A percentile compares a stretch with the other conserved stretches of the same genome.
Evolutionary conservation across 768 basidiomycete species (phyloP).

Genomic region (Dendrothele bispora): DNA sequence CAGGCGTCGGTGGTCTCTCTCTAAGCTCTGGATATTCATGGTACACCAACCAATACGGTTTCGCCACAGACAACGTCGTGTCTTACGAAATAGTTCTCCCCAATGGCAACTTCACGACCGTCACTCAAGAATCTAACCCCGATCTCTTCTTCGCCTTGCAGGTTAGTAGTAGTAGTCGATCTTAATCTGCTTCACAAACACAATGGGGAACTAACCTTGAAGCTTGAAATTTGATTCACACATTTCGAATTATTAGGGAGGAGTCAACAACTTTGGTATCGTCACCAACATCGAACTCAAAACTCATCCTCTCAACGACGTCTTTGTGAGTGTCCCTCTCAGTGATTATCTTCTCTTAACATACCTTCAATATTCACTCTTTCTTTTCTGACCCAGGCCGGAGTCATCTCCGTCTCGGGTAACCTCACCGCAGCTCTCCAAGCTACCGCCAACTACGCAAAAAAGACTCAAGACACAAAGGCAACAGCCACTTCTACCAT

Average conservation of each 20-base stretch:
- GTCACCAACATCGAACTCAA: slow-evolving; percentile 58
- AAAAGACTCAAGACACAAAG: slow-evolving; percentile 18
- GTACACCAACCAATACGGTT: slow-evolving; percentile 41
- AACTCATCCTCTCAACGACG: slow-evolving; percentile 50
- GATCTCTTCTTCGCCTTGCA: slow-evolving; percentile 44
- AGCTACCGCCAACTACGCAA: slow-evolving; percentile 40
- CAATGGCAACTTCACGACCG: slow-evolving; percentile 32
- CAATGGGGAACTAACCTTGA: no score
- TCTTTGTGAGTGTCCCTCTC: slow-evolving; percentile 49
- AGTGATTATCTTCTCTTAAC: neutral
- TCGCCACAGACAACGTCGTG: slow-evolving; percentile 37
- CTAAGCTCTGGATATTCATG: slow-evolving; percentile 29
- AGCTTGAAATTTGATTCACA: no score
- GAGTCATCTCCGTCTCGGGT: slow-evolving; percentile 32
- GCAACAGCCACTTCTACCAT: slow-evolving; percentile 51
- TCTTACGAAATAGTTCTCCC: slow-evolving; percentile 41
- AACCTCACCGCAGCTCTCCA: slow-evolving; percentile 19
- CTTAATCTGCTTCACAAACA: neutral
- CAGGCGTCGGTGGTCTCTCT: neutral
- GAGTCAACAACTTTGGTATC: slow-evolving; percentile 64
- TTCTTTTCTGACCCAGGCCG: no score
- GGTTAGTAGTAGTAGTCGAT: slow-evolving; percentile 19
- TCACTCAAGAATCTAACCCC: slow-evolving; percentile 28
- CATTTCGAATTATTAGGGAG: slow-evolving; percentile 39
- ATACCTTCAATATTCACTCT: neutral